A percentile compares a stretch with the other conserved stretches of the same genome.
Conservation (phyloP, 768 basidiomycete genomes). For the Galerina marginata region DNA sequence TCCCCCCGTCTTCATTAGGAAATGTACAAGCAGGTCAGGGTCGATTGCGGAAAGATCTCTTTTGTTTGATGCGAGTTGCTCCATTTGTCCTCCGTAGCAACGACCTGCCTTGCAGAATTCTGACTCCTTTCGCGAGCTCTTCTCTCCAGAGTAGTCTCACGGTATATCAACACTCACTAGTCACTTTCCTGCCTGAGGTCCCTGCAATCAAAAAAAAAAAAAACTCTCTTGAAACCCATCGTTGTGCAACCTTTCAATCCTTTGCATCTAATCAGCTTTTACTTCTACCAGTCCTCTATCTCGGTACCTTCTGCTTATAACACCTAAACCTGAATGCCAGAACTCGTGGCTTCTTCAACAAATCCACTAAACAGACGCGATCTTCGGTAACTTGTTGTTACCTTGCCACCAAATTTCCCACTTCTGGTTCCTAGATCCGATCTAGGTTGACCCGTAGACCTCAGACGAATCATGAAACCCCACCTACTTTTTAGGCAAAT, state of each 20-base stretch:
- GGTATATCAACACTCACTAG: too few species aligned
- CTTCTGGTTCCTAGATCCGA: slow-evolving; percentile 42
- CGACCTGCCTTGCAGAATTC: slow-evolving; percentile 20
- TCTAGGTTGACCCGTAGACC: slow-evolving; percentile 30
- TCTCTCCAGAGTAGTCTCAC: too few species aligned
- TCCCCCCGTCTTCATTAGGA: background rate
- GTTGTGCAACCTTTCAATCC: too few species aligned
- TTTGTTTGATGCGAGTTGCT: slow-evolving; percentile 4
- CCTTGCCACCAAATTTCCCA: slow-evolving; percentile 30
- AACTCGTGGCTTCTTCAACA: background rate
- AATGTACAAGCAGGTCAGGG: slow-evolving; percentile 1
- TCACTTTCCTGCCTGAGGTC: too few species aligned
- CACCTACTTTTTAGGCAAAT: slow-evolving; percentile 17
- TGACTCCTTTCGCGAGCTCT: too few species aligned
- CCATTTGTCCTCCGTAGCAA: slow-evolving; percentile 19
- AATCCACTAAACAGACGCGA: slow-evolving; percentile 5
- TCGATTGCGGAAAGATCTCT: background rate
- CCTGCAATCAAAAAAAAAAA: too few species aligned
- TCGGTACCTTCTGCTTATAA: too few species aligned
- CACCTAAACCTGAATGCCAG: background rate
- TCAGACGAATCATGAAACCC: slow-evolving; percentile 10
- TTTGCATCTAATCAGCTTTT: too few species aligned
- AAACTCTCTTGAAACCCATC: too few species aligned
- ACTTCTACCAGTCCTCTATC: too few species aligned
- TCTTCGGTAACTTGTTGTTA: slow-evolving; percentile 24